Evolutionary conservation across 306 rosid species (phyloP), one percentile per base, ranked within the genome.

Genomic region (Ochetophila trinervis): DNA sequence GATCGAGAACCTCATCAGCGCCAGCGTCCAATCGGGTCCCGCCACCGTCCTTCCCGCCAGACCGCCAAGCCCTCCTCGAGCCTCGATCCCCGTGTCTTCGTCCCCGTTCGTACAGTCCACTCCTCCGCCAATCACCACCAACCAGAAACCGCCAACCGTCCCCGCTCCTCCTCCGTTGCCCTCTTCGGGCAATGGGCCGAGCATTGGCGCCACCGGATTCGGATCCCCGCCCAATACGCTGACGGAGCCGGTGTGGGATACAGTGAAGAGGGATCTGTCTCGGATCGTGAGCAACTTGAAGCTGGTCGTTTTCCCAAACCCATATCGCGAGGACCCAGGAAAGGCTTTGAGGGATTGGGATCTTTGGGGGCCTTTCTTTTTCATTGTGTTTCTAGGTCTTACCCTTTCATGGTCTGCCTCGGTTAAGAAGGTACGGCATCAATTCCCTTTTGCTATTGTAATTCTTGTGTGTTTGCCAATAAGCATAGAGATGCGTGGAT

Each of bases 321-420:
- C 99, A 2, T 86, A 53, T 21, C 95, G 99, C 19, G 99, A 90
- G 58, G 99, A 93, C 67, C 99, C 99, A 0, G 99, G 99, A 18
- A 93, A 90, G 86, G 96, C 99, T 4, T 60, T 93, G 61, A 65
- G 97, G 66, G 99, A 93, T 83, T 93, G 99, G 99, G 99, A 93
- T 86, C 99, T 93, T 0, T 88, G 99, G 99, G 99, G 97, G 0
- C 99, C 99, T 0, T 94, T 94, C 87, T 94, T 94, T 85, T 94
- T 94, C 82, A 94, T 94, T 54, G 96, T 94, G 35, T 94, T 90
- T 64, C 79, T 94, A 7, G 99, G 99, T 35, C 99, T 94, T 17
- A 73, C 76, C 52, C 86, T 94, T 30, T 94, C 99, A 3, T 90
- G 99, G 99, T 88, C 99, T 60, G 97, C 99, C 0, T 94, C 99